Evolutionary conservation across 2,329 filamentous ascomycete genomes (phyloP).

Genomic region (Orbilia javanica): DNA sequence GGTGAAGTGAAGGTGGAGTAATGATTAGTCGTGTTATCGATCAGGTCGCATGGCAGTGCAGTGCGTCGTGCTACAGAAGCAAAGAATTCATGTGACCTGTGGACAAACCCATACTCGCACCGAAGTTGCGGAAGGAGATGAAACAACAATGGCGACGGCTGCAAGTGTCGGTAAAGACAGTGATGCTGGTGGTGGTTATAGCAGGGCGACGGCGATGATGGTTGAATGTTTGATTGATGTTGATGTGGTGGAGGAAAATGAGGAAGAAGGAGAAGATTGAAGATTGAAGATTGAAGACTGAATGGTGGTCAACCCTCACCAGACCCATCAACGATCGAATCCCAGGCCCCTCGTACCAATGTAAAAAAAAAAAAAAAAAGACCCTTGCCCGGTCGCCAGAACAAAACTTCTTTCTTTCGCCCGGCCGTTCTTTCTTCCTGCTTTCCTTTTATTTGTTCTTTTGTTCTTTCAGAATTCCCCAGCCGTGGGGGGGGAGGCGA

Average conservation of each 20-base stretch:
- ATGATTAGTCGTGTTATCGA: constrained; percentile 38
- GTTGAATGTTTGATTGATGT: background rate
- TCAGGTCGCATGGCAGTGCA: constrained; percentile 31
- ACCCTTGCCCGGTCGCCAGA: background rate
- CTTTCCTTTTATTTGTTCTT: background rate
- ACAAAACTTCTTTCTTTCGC: constrained; percentile 15
- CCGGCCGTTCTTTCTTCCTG: background rate
- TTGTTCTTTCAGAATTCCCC: constrained; percentile 17
- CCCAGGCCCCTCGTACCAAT: background rate
- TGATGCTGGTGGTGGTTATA: background rate
- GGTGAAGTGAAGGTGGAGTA: background rate
- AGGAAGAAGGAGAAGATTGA: background rate
- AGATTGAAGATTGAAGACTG: background rate
- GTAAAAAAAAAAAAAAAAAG: too few species aligned
- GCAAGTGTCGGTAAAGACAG: background rate
- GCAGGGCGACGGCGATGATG: background rate
- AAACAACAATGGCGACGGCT: background rate
- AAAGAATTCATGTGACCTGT: constrained; percentile 47
- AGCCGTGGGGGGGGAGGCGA: constrained; percentile 10
- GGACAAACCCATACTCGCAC: constrained; percentile 23
- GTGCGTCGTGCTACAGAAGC: constrained; percentile 45
- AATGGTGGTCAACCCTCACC: background rate
- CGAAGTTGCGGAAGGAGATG: background rate
- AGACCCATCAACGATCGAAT: constrained; percentile 8
- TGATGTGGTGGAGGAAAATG: background rate